These are phyloP conservation scores for Beauveria brongniartii DNA, from an alignment of 2,329 filamentous ascomycete species.

Conservation along the genomic window DNA sequence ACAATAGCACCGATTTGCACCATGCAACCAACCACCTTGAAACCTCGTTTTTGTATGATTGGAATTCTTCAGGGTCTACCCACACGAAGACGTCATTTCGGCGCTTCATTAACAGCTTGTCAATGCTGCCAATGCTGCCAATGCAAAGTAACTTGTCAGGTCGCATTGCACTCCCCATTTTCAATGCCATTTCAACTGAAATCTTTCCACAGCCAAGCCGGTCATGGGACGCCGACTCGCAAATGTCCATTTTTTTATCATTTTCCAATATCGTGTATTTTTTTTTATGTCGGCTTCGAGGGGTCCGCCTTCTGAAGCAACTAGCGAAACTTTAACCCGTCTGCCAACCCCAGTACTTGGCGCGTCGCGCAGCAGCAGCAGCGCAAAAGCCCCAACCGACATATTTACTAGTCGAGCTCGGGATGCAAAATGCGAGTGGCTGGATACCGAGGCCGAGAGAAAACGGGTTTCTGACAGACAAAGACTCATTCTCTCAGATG, in stretches of 20 bases:
- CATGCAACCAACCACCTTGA: not conserved
- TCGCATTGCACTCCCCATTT: too few relatives aligned
- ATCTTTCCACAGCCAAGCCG: not conserved
- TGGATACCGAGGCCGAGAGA: too few relatives aligned
- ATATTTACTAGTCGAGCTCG: too few relatives aligned
- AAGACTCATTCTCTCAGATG: not conserved
- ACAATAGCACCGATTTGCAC: not conserved
- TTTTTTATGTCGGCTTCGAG: not conserved
- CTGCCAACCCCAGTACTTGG: not conserved
- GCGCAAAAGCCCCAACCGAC: too few relatives aligned
- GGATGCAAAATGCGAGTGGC: too few relatives aligned
- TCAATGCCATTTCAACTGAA: not conserved
- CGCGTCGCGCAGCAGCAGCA: too few relatives aligned
- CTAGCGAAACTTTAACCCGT: slow-evolving; percentile 1
- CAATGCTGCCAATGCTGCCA: not conserved
- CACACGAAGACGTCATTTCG: not conserved
- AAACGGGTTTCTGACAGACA: too few relatives aligned
- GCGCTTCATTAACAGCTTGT: not conserved
- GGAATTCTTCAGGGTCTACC: not conserved
- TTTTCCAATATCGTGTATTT: not conserved
- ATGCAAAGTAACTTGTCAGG: too few relatives aligned
- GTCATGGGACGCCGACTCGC: not conserved
- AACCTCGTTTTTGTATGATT: not conserved
- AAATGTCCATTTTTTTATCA: not conserved
- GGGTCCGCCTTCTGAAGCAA: not conserved